Percentiles rank a stretch among this genome's conserved stretches.
Conservation (phyloP, 148 eudicot genomes). For the Dianthus caryophyllus region DNA sequence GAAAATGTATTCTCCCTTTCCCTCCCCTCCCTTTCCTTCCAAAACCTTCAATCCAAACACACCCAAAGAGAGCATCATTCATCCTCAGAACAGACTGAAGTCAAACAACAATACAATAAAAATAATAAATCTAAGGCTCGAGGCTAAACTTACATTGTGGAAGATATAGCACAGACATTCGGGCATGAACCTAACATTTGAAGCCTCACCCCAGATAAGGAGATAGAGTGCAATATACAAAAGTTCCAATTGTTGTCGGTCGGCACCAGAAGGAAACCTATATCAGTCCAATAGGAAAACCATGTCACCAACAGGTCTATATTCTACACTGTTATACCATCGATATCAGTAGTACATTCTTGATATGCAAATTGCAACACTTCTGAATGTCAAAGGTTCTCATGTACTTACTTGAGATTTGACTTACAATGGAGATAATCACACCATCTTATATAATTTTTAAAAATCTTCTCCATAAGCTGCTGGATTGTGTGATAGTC, state of each 20-base stretch:
- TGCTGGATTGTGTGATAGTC: conserved; percentile 46
- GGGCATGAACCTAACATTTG: conserved; percentile 93
- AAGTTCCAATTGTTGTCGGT: conserved; percentile 66
- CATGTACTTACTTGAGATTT: conserved; percentile 58
- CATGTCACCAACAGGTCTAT: neutral
- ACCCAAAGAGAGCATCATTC: no score
- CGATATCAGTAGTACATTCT: neutral
- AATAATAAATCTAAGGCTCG: neutral
- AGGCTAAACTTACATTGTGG: conserved; percentile 55
- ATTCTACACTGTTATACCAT: neutral
- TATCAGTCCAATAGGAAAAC: conserved; percentile 17
- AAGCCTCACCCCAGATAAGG: conserved; percentile 99
- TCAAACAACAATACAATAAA: neutral
- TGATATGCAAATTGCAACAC: conserved; percentile 3
- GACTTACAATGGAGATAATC: conserved; percentile 69
- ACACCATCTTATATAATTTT: conserved; percentile 81
- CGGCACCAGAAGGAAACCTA: conserved; percentile 53
- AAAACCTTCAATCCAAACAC: no score
- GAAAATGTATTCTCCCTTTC: no score
- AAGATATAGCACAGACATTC: conserved; percentile 96
- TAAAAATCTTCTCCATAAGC: conserved; percentile 64
- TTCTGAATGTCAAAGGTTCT: conserved; percentile 5
- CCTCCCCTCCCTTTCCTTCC: no score
- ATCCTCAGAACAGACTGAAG: neutral
- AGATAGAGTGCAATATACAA: conserved; percentile 90